Percentiles rank a stretch among this genome's conserved stretches.
Evolutionary conservation across 2,329 filamentous ascomycete species (phyloP).

Genomic region (Stemphylium vesicarium): DNA sequence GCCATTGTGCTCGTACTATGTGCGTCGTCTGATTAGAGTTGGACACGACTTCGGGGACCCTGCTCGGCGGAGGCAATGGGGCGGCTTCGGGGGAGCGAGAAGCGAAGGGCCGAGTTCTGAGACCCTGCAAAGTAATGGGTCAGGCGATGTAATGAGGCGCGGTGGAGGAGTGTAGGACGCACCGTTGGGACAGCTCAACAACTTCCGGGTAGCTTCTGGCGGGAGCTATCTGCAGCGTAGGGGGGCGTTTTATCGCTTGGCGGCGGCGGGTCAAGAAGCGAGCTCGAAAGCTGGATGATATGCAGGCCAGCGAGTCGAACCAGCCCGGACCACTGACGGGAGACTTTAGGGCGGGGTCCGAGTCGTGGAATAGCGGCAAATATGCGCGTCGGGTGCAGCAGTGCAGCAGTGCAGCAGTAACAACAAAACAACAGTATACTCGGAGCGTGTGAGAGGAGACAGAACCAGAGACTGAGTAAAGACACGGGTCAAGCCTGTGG

Average conservation of each 20-base stretch:
- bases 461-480: not conserved
- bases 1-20: conserved; percentile 61
- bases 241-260: conserved; percentile 47
- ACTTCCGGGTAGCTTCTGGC: conserved; percentile 29
- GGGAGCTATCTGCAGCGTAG: conserved; percentile 43
- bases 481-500: conserved; percentile 5
- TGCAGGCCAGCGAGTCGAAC: conserved; percentile 27
- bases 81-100: conserved; percentile 23
- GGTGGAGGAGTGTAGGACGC: conserved; percentile 14
- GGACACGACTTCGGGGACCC: conserved; percentile 20
- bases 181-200: conserved; percentile 25
- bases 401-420: not conserved
- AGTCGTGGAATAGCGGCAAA: conserved; percentile 15
- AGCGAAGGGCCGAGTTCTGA: conserved; percentile 21
- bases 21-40: conserved; percentile 34
- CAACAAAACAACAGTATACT: no score
- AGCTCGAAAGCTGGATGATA: conserved; percentile 30
- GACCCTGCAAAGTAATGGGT: conserved; percentile 15
- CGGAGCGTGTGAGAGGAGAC: no score
- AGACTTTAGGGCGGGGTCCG: conserved; percentile 20
- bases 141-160: conserved; percentile 14
- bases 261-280: conserved; percentile 42
- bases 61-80: conserved; percentile 29
- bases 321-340: conserved; percentile 18
- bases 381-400: not conserved